These are phyloP conservation scores for Triangularia verruculosa DNA, from an alignment of 2,329 filamentous ascomycete species.

Conservation along the genomic window DNA sequence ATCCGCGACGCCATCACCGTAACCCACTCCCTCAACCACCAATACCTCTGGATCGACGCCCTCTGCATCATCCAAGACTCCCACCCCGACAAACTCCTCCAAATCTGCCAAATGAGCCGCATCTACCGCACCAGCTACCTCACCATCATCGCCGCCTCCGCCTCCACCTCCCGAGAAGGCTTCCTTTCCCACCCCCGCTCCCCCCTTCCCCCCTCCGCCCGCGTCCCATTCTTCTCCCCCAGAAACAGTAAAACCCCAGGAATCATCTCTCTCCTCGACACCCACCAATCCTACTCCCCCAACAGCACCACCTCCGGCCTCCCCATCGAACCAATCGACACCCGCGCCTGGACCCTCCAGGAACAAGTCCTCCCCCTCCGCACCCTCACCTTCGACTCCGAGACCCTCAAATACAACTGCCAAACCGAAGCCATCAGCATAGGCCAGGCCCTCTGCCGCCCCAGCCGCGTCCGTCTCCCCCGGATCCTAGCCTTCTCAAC, in stretches of 20 bases:
- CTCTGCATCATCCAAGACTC: conserved; percentile 7
- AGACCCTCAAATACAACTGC: neutral
- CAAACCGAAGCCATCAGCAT: neutral
- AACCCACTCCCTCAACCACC: neutral
- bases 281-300: neutral
- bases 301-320: neutral
- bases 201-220: neutral
- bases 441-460: neutral
- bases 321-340: neutral
- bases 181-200: neutral
- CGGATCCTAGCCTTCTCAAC: neutral
- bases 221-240: neutral
- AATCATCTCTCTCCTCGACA: neutral
- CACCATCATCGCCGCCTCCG: neutral
- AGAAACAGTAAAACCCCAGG: neutral
- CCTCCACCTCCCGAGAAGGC: neutral
- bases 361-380: neutral
- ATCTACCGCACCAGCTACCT: neutral
- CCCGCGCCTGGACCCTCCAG: neutral
- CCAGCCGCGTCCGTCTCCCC: neutral
- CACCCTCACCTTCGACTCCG: neutral
- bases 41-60: conserved; percentile 2
- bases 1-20: neutral
- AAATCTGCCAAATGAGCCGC: neutral
- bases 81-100: neutral